Evolutionary conservation across 1,139 yeast species (phyloP), one percentile per base, ranked within the genome.

Genomic region (Tardiomyces blankii): DNA sequence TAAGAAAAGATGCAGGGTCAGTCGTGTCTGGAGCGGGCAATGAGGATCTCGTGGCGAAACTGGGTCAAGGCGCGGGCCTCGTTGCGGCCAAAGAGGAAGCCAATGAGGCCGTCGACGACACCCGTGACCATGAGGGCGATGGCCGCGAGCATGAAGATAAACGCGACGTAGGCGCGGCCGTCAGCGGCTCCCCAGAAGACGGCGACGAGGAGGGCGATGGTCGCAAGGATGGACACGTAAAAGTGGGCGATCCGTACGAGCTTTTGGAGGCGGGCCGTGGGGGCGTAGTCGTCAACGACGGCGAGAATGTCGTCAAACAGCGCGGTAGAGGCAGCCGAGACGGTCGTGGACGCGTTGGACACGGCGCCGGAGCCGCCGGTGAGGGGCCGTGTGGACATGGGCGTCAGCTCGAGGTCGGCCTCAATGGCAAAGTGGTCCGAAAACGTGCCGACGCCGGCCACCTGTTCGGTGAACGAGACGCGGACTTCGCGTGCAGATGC

Each of bases 341-440:
- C 18, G 14, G 19, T 12, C 13, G 23, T 5, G 33, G 3, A 18
- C 8, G 18, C 28, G 19, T 16, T 19, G 30, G 38, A 16, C 2
- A 9, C 9, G 16, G 13, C 13, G 25, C 9, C 4, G 28, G 18
- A 18, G 30, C 18, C 23, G 33, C 33, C 21, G 18, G 39, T 4
- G 25, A 18, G 21, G 8, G 28, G 16, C 32, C 30, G 16, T 9
- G 16, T 14, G n/a, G 35, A 13, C 25, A 13, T 19, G n/a, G 21
- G 13, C 12, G 39, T 14, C 7, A 55, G 39, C 11, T 43, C 41
- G 45, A 54, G 52, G 16, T 50, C 42, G 18, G 86, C 80, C 30
- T 77, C 69, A 57, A 88, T 84, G 0, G 91, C 99, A 70, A 93
- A 91, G 68, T 91, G 98, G 61, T 91, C 99, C 0, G 96, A 87